phyloP scores from a whole-genome alignment of 371 early-diverging fungal genomes.

The Nosema granulosis region DNA sequence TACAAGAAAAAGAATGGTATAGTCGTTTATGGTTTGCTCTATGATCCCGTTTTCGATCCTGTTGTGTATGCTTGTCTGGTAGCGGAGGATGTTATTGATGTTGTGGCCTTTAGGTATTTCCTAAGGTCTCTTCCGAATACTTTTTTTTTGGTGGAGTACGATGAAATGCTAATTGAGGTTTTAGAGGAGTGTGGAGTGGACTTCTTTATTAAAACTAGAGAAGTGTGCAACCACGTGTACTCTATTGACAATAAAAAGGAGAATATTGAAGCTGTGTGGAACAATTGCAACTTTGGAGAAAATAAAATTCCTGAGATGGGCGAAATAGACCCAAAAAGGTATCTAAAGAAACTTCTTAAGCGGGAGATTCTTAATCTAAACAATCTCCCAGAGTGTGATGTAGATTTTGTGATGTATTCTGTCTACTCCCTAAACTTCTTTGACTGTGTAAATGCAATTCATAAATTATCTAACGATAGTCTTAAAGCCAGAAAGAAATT shows the following conservation, averaged over 20 bases:
- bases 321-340: constrained; percentile 15
- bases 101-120: constrained; percentile 12
- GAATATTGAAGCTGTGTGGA: constrained; percentile 53
- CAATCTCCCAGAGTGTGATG: constrained; percentile 49
- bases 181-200: constrained; percentile 27
- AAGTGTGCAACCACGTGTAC: constrained; percentile 55
- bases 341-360: constrained; percentile 9
- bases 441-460: constrained; percentile 58
- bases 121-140: background rate
- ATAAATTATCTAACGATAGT: constrained; percentile 54
- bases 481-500: constrained; percentile 23
- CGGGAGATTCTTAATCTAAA: constrained; percentile 38
- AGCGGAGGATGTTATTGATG: constrained; percentile 17
- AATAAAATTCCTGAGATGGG: background rate
- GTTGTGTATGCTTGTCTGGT: constrained; percentile 42
- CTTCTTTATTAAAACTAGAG: constrained; percentile 60
- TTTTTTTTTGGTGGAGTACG: constrained; percentile 50
- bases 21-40: constrained; percentile 41
- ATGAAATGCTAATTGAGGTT: constrained; percentile 29
- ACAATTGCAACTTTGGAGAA: constrained; percentile 56
- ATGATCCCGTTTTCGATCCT: constrained; percentile 47
- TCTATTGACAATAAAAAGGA: constrained; percentile 25
- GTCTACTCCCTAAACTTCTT: constrained; percentile 41
- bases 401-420: constrained; percentile 48
- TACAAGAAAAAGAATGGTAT: constrained; percentile 29